Evolutionary conservation across 805 yeast species (phyloP).

Genomic region (Yamadazyma paraphyllophila): DNA sequence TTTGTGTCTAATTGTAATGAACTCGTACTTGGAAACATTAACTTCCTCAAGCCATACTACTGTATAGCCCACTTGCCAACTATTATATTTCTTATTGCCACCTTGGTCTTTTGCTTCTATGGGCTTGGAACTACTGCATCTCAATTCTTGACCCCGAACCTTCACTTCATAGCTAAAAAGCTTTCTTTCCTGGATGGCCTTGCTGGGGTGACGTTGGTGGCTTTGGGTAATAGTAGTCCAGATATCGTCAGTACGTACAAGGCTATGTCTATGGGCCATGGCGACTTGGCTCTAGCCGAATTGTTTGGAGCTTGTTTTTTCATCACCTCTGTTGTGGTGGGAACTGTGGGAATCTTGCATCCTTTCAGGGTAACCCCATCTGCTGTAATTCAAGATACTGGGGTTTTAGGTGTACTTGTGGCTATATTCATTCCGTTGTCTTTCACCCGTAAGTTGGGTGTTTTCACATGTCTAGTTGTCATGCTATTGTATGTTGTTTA

Average conservation of each 20-base stretch:
- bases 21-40: slow-evolving; percentile 29
- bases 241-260: slow-evolving; percentile 83
- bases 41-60: slow-evolving; percentile 34
- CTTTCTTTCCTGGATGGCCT: slow-evolving; percentile 70
- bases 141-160: slow-evolving; percentile 76
- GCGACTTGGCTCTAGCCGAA: slow-evolving; percentile 83
- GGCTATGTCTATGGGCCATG: slow-evolving; percentile 71
- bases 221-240: slow-evolving; percentile 91
- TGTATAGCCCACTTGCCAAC: neutral
- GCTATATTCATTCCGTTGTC: slow-evolving; percentile 51
- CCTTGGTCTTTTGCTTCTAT: slow-evolving; percentile 41
- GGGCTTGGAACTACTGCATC: slow-evolving; percentile 78
- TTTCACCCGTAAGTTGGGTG: slow-evolving; percentile 51
- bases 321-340: slow-evolving; percentile 75
- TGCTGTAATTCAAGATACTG: slow-evolving; percentile 59
- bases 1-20: slow-evolving; percentile 26
- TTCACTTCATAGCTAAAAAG: slow-evolving; percentile 60
- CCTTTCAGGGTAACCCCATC: slow-evolving; percentile 57
- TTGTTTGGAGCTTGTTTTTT: slow-evolving; percentile 88
- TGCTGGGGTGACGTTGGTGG: slow-evolving; percentile 83
- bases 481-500: slow-evolving; percentile 56
- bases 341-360: slow-evolving; percentile 66
- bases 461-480: slow-evolving; percentile 58
- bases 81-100: slow-evolving; percentile 17
- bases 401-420: slow-evolving; percentile 53